Evolutionary conservation across 345 rosid genomes (phyloP), one percentile per base, ranked within the genome.

Genomic region (Erucastrum elatum): DNA sequence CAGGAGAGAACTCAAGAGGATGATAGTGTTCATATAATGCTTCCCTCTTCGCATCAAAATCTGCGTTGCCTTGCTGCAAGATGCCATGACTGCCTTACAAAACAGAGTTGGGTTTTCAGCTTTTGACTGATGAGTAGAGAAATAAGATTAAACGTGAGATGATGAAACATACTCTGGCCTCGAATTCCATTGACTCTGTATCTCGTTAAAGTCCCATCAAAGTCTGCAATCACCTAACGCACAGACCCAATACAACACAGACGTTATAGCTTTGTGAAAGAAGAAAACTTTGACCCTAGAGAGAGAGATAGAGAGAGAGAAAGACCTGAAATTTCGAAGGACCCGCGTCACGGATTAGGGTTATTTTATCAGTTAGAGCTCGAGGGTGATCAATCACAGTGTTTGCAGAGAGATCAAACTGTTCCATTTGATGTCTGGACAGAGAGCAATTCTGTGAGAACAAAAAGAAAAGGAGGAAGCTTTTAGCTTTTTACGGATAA

Each of bases 281-380:
- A 44, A 29, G 4, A 58, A 49, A 55, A 33, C 15, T 49, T 34
- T 2, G 25, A 87, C 87, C 35, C 46, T 27, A 77, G 2, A 51
- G 21, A 51, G 39, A 77, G 44, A 62, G 12, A 15, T 44, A 58
- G 31, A 63, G 25, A 68, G 56, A 60, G 31, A 39, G 75, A 64
- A 69, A 64, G 72, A 93, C 96, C 98, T 93, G 98, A 41, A 93
- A 89, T 84, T 89, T 93, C 44, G 89, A 69, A 63, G 93, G 89
- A 84, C 93, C 93, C 9, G 87, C 93, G 35, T 21, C 61, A 60
- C 92, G 87, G 77, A 91, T 88, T 31, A 87, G 85, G 31, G 83
- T 62, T 39, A 87, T 81, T 81, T 89, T 93, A 15, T 78, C 66
- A 6, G 84, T 61, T 55, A 93, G 84, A 39, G 74, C 86, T 7